Evolutionary conservation across 371 early-diverging fungal species (phyloP), one percentile per base, ranked within the genome.

Genomic region (Dinochytrium kinnereticum): DNA sequence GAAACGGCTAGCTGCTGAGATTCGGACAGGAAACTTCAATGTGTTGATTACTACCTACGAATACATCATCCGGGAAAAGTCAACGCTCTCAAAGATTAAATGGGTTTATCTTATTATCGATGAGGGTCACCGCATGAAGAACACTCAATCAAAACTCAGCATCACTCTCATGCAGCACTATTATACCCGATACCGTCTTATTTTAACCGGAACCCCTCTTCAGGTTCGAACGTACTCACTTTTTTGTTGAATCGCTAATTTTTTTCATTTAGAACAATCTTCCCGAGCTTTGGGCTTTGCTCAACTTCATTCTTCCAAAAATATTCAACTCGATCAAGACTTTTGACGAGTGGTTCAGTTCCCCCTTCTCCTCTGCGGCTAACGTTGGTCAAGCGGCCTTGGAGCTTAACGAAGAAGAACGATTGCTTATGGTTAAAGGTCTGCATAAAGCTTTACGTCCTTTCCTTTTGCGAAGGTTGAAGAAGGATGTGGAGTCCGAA

Each of bases 61-160:
- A 82, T 98, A 96, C 83, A 93, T 98, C 64, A 97, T 98, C 85
- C 92, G 92, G 79, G 99, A 98, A 76, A 87, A 77, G 91, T 71
- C 91, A 90, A 1, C 91, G 17, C 84, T 99, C 34, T 84, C 88
- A 72, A 93, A 93, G 79, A 88, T 96, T 78, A 92, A 94, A 77
- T 99, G 97, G 96, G 85, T 94, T 30, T 92, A 98, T 80, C 91
- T 94, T 84, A 96, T 99, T 74, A 94, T 99, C 75, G 99, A 99
- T 81, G 99, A 99, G 84, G 99, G 99, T 36, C 99, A 99, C 80
- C 93, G 99, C 78, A 93, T 99, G 91, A 99, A 99, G 86, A 99
- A 99, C 79, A 84, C 91, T 59, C 87, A 94, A 51, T 94, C 95
- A 19, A 97, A 96, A 79, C 87, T 98, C 61, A 90, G 95, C 21